These are phyloP conservation scores for Entonaema liquescens DNA, from an alignment of 495 filamentous ascomycete genomes.

Conservation along the genomic window DNA sequence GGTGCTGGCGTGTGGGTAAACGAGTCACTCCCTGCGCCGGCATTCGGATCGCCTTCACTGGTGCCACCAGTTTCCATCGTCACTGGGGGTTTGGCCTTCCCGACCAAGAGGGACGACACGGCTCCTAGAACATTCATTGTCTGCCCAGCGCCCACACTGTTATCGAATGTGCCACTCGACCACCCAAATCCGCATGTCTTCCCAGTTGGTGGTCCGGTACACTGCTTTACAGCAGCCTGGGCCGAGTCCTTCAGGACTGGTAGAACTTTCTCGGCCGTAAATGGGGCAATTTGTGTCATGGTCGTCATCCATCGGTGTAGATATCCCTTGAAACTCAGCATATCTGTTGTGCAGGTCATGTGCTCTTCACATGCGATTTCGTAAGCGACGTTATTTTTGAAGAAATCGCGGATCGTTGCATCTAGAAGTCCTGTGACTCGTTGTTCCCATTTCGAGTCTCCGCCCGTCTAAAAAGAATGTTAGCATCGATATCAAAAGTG, in stretches of 20 bases:
- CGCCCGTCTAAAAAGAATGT: slow-evolving; percentile 57
- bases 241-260: slow-evolving; percentile 69
- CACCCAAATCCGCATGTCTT: slow-evolving; percentile 73
- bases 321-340: slow-evolving; percentile 83
- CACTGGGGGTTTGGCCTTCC: slow-evolving; percentile 52
- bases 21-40: slow-evolving; percentile 54
- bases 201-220: slow-evolving; percentile 65
- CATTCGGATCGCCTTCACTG: slow-evolving; percentile 66
- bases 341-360: slow-evolving; percentile 73
- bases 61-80: slow-evolving; percentile 65
- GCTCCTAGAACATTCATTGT: slow-evolving; percentile 65
- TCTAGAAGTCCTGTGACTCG: slow-evolving; percentile 68
- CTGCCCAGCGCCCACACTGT: slow-evolving; percentile 62
- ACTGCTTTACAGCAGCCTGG: slow-evolving; percentile 70
- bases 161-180: slow-evolving; percentile 67
- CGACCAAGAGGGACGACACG: slow-evolving; percentile 56
- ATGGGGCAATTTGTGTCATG: slow-evolving; percentile 75
- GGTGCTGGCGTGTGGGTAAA: slow-evolving; percentile 36
- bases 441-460: slow-evolving; percentile 64
- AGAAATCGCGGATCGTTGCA: slow-evolving; percentile 66
- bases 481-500: slow-evolving; percentile 11
- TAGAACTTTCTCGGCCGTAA: slow-evolving; percentile 66
- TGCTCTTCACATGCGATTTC: slow-evolving; percentile 75
- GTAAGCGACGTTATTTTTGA: slow-evolving; percentile 64
- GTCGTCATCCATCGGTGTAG: slow-evolving; percentile 79